Evolutionary conservation across 306 rosid species (phyloP).

Genomic region (Trichosanthes cucumerina): DNA sequence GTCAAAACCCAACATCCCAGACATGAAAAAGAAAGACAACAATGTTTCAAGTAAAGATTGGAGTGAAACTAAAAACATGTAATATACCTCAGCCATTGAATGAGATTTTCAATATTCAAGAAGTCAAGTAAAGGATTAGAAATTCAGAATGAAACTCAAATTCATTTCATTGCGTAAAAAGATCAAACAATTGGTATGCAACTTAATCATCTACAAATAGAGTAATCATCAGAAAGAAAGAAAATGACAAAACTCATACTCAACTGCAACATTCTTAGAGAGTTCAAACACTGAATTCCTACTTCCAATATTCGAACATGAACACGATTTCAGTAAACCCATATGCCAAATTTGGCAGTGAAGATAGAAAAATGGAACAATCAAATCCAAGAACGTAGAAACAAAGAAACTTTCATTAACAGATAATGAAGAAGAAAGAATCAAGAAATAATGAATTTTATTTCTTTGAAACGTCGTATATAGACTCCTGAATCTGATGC

Average conservation of each 20-base stretch:
- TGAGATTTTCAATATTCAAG: neutral
- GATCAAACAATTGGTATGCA: neutral
- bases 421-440: neutral
- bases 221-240: neutral
- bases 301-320: neutral
- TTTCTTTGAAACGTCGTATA: neutral
- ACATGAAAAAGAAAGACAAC: neutral
- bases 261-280: neutral
- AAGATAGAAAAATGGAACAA: neutral
- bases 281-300: neutral
- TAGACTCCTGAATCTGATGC: neutral
- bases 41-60: neutral
- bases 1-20: too few species aligned
- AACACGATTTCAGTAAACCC: neutral
- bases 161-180: neutral
- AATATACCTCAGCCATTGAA: constrained; percentile 1
- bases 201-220: neutral
- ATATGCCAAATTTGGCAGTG: neutral
- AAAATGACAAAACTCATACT: neutral
- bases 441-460: too few species aligned
- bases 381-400: too few species aligned
- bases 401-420: neutral
- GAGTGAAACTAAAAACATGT: neutral
- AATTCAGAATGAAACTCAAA: neutral
- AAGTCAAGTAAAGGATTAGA: neutral